Evolutionary conservation across 805 yeast species (phyloP).

Genomic region (Blastobotrys chiropterorum): DNA sequence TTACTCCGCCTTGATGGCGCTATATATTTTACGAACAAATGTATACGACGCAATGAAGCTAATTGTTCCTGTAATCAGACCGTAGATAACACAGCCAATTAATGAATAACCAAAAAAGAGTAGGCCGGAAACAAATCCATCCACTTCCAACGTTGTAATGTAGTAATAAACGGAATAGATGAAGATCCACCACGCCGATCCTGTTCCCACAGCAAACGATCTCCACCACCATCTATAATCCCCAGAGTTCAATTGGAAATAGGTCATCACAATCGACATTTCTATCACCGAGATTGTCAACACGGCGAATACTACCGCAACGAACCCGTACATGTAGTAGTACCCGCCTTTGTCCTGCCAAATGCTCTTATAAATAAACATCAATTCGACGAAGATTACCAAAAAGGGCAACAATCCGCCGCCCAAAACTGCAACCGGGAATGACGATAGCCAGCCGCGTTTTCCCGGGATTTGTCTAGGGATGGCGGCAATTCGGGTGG

Average conservation of each 20-base stretch:
- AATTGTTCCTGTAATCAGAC: constrained; percentile 69
- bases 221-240: constrained; percentile 79
- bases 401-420: constrained; percentile 77
- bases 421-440: constrained; percentile 27
- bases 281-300: constrained; percentile 61
- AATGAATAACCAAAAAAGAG: constrained; percentile 69
- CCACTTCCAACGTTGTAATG: constrained; percentile 48
- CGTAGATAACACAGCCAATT: constrained; percentile 54
- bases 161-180: constrained; percentile 64
- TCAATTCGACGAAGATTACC: constrained; percentile 71
- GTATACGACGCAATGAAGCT: constrained; percentile 61
- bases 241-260: constrained; percentile 50
- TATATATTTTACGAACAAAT: constrained; percentile 58
- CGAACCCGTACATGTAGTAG: constrained; percentile 74
- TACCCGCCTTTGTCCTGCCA: constrained; percentile 78
- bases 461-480: constrained; percentile 30
- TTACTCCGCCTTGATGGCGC: constrained; percentile 51
- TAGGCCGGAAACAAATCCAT: constrained; percentile 60
- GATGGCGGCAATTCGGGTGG: constrained; percentile 24
- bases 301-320: constrained; percentile 54
- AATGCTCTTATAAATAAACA: constrained; percentile 64
- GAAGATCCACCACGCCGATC: constrained; percentile 67
- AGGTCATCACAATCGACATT: constrained; percentile 63
- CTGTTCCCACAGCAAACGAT: constrained; percentile 61
- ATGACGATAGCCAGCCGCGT: constrained; percentile 12